Percentiles rank a stretch among this genome's conserved stretches.
These are phyloP conservation scores for Abrus pulchellus DNA, from an alignment of 306 rosid species.

Conservation along the genomic window DNA sequence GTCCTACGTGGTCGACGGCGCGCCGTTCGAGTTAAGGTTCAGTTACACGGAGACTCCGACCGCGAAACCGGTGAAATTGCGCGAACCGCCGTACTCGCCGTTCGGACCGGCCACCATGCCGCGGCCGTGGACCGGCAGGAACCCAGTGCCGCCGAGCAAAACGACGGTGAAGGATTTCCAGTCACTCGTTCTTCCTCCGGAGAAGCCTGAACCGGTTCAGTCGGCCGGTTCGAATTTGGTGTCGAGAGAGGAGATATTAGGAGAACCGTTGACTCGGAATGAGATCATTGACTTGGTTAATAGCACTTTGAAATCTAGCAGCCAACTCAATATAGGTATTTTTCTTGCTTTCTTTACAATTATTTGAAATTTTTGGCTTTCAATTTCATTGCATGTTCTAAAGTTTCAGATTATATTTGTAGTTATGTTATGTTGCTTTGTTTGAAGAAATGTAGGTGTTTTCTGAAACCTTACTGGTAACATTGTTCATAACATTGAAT, in stretches of 20 bases:
- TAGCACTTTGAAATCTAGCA: constrained; percentile 52
- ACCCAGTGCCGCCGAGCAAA: constrained; percentile 73
- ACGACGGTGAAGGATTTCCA: constrained; percentile 71
- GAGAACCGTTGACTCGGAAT: constrained; percentile 71
- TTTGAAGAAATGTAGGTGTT: not conserved
- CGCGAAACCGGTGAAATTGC: constrained; percentile 67
- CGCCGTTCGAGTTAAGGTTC: constrained; percentile 87
- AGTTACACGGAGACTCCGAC: constrained; percentile 88
- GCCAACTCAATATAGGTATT: constrained; percentile 64
- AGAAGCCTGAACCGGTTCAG: constrained; percentile 70
- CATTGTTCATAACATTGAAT: not conserved
- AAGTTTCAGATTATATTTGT: not conserved
- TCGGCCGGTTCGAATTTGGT: constrained; percentile 63
- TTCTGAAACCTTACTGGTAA: constrained; percentile 10
- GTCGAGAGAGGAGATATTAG: constrained; percentile 71
- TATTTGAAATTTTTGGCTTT: not conserved
- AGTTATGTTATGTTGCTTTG: not conserved
- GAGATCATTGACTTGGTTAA: constrained; percentile 61
- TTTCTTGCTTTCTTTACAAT: not conserved
- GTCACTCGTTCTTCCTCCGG: constrained; percentile 65
- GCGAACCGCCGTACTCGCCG: constrained; percentile 66
- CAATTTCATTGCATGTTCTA: not conserved
- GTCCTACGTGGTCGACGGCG: constrained; percentile 49
- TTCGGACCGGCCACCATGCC: constrained; percentile 72
- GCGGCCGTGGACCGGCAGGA: constrained; percentile 79